A percentile compares a stretch with the other conserved stretches of the same genome.
Evolutionary conservation across 2,329 filamentous ascomycete species (phyloP).

Genomic region (Aspergillus uvarum): DNA sequence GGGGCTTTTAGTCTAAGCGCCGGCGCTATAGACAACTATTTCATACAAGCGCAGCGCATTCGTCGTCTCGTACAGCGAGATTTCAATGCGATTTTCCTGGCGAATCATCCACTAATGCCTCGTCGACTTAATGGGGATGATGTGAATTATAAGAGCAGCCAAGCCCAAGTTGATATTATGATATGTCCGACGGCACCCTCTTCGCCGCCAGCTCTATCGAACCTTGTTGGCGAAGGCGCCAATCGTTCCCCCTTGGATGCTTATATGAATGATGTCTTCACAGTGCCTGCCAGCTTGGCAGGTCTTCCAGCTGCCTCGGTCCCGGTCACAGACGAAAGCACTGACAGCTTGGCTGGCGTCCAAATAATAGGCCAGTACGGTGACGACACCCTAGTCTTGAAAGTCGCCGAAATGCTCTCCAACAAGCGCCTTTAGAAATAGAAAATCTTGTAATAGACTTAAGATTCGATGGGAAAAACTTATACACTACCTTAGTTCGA

Average conservation of each 20-base stretch:
- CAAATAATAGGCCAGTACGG: slow-evolving; percentile 51
- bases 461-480: not conserved
- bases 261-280: slow-evolving; percentile 94
- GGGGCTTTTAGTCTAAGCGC: slow-evolving; percentile 90
- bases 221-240: slow-evolving; percentile 45
- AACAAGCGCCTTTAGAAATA: slow-evolving; percentile 15
- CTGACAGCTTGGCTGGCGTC: slow-evolving; percentile 37
- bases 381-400: slow-evolving; percentile 44
- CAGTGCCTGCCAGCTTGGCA: slow-evolving; percentile 88
- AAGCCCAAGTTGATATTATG: slow-evolving; percentile 69
- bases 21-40: slow-evolving; percentile 92
- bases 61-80: slow-evolving; percentile 80
- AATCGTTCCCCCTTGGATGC: slow-evolving; percentile 60
- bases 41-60: slow-evolving; percentile 87
- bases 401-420: slow-evolving; percentile 39
- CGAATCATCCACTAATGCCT: slow-evolving; percentile 63
- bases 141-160: slow-evolving; percentile 5
- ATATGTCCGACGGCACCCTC: slow-evolving; percentile 85
- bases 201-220: slow-evolving; percentile 63
- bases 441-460: not conserved
- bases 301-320: slow-evolving; percentile 86
- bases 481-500: not conserved
- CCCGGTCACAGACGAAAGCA: slow-evolving; percentile 54
- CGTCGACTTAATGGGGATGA: slow-evolving; percentile 2
- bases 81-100: slow-evolving; percentile 75